Conservation (phyloP, 805 yeast genomes). For the Lipomyces oligophaga region DNA sequence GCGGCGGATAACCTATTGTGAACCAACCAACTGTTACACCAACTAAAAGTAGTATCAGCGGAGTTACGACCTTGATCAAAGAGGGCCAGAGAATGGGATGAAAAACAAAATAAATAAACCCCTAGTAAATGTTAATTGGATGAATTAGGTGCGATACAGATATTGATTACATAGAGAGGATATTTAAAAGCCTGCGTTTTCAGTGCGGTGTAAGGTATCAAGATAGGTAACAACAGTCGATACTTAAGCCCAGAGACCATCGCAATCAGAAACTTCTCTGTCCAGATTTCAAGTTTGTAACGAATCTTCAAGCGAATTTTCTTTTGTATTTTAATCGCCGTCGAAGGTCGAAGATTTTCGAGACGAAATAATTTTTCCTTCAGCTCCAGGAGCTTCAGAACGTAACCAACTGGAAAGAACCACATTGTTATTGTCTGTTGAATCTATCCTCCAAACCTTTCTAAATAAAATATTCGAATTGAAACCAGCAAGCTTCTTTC, state of each 20-base stretch:
- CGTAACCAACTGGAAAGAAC: too few relatives aligned
- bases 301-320: too few relatives aligned
- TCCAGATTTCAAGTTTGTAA: too few relatives aligned
- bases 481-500: too few relatives aligned
- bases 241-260: conserved; percentile 25
- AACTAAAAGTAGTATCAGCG: conserved; percentile 8
- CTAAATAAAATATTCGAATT: too few relatives aligned
- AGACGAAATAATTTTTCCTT: too few relatives aligned
- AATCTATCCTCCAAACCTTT: too few relatives aligned
- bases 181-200: conserved; percentile 14
- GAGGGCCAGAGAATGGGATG: conserved; percentile 28
- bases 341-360: too few relatives aligned
- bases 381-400: too few relatives aligned
- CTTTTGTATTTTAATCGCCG: too few relatives aligned
- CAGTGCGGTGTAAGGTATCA: conserved; percentile 23
- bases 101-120: conserved; percentile 13
- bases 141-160: background rate
- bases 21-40: conserved; percentile 12
- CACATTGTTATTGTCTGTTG: too few relatives aligned
- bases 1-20: conserved; percentile 20
- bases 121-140: conserved; percentile 8
- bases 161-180: conserved; percentile 17
- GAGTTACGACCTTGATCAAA: conserved; percentile 10
- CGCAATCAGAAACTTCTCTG: too few relatives aligned
- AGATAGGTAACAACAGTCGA: conserved; percentile 11